Evolutionary conservation across 106 monocot species (phyloP).

Genomic region (Dendrobium catenatum): DNA sequence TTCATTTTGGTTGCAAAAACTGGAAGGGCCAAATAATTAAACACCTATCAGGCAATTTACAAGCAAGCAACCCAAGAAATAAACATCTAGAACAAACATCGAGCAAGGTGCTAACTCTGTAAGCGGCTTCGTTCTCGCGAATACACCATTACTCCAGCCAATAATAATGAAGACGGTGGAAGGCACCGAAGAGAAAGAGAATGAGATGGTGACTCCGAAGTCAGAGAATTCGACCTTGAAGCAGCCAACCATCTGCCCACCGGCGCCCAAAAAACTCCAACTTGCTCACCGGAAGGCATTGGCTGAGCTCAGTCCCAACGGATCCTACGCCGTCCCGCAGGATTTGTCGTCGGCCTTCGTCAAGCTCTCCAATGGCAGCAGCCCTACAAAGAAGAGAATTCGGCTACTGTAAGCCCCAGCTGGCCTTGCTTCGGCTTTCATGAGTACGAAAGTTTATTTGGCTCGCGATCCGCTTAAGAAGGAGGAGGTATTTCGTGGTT

Average conservation of each 20-base stretch:
- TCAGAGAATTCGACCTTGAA: slow-evolving; percentile 13
- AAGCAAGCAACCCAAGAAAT: neutral
- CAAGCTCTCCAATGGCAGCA: neutral
- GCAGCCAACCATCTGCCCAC: slow-evolving; percentile 14
- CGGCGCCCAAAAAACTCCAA: slow-evolving; percentile 17
- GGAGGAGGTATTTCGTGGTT: too few species aligned
- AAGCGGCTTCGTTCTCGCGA: slow-evolving; percentile 73
- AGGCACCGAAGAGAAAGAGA: neutral
- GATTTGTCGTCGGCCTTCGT: slow-evolving; percentile 13
- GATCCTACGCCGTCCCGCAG: slow-evolving; percentile 1
- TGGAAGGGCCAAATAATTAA: slow-evolving; percentile 20
- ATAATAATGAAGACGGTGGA: neutral
- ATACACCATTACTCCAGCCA: slow-evolving; percentile 20
- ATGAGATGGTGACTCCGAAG: slow-evolving; percentile 8
- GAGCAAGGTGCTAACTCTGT: slow-evolving; percentile 35
- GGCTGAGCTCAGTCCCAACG: neutral
- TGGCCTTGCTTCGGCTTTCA: neutral
- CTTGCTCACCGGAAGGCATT: slow-evolving; percentile 10
- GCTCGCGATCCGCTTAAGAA: too few species aligned
- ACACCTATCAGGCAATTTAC: slow-evolving; percentile 19
- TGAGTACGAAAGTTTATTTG: neutral
- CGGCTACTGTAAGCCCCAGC: neutral
- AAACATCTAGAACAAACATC: neutral
- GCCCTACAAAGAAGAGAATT: slow-evolving; percentile 13
- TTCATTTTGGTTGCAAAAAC: neutral